These are phyloP conservation scores for Neoboletus magnificus DNA, from an alignment of 768 basidiomycete species.

Conservation along the genomic window DNA sequence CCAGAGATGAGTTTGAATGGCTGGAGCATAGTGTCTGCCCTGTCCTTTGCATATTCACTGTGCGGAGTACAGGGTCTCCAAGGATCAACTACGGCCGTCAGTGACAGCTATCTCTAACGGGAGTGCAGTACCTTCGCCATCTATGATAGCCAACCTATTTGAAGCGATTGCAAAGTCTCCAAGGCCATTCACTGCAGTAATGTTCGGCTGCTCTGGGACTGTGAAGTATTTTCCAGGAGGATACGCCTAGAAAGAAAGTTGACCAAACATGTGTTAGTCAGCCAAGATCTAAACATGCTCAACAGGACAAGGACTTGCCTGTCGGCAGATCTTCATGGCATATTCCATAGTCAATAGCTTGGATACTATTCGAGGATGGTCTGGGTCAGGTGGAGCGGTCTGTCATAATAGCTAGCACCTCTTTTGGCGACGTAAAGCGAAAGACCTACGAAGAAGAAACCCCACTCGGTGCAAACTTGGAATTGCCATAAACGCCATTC, in stretches of 20 bases:
- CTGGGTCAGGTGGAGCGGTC: slow-evolving; percentile 73
- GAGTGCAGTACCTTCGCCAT: slow-evolving; percentile 62
- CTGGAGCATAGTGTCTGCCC: slow-evolving; percentile 65
- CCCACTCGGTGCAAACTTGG: slow-evolving; percentile 96
- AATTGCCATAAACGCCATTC: slow-evolving; percentile 87
- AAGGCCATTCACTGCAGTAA: slow-evolving; percentile 76
- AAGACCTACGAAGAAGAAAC: slow-evolving; percentile 73
- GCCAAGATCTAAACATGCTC: not conserved
- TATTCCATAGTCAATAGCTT: slow-evolving; percentile 71
- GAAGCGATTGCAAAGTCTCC: slow-evolving; percentile 83
- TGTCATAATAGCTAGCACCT: slow-evolving; percentile 23
- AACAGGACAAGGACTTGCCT: slow-evolving; percentile 36
- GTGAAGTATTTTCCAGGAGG: slow-evolving; percentile 71
- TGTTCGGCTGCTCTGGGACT: slow-evolving; percentile 72
- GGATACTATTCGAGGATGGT: slow-evolving; percentile 75
- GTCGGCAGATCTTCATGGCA: slow-evolving; percentile 62
- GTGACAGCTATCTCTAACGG: not conserved
- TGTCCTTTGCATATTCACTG: slow-evolving; percentile 62
- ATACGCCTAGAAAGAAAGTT: slow-evolving; percentile 54
- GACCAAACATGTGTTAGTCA: not conserved
- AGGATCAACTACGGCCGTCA: slow-evolving; percentile 64
- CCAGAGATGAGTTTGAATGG: slow-evolving; percentile 89
- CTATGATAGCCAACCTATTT: slow-evolving; percentile 83
- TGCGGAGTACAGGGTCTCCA: slow-evolving; percentile 89
- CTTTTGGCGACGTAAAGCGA: not conserved